Evolutionary conservation across 2,329 filamentous ascomycete genomes (phyloP).

Genomic region (Cytospora paraplurivora): DNA sequence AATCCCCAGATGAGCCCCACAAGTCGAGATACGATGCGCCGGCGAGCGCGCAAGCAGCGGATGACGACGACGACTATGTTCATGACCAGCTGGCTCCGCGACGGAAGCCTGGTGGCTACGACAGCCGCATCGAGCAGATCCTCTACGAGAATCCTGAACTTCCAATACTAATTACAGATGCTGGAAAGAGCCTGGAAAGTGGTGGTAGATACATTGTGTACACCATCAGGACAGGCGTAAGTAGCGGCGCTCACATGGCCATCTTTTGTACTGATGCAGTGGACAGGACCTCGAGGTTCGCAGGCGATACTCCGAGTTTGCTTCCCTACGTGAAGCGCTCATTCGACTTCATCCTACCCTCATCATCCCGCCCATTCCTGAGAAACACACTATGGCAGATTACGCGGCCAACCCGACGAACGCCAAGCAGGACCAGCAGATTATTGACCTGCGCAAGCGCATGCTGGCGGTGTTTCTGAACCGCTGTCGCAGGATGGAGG

Average conservation of each 20-base stretch:
- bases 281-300: constrained; percentile 88
- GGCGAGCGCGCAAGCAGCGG: constrained; percentile 37
- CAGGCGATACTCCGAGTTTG: constrained; percentile 94
- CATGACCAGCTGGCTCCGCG: constrained; percentile 51
- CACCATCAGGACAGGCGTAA: constrained; percentile 90
- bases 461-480: constrained; percentile 97
- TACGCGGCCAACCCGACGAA: constrained; percentile 98
- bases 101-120: constrained; percentile 82
- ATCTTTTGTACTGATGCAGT: constrained; percentile 11
- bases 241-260: constrained; percentile 31
- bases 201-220: constrained; percentile 95
- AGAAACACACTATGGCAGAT: constrained; percentile 98
- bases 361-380: constrained; percentile 93
- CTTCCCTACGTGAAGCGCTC: constrained; percentile 83
- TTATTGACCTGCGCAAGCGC: constrained; percentile 93
- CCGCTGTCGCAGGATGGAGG: constrained; percentile 88
- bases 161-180: constrained; percentile 88
- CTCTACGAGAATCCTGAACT: constrained; percentile 92
- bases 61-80: constrained; percentile 51
- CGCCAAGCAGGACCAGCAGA: constrained; percentile 94
- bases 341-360: constrained; percentile 92
- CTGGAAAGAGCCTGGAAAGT: constrained; percentile 91
- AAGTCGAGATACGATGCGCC: constrained; percentile 22
- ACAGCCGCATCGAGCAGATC: constrained; percentile 95
- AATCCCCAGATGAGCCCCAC: constrained; percentile 54